A percentile compares a stretch with the other conserved stretches of the same genome.
These are phyloP conservation scores for Aureobasidium namibiae DNA, from an alignment of 2,329 filamentous ascomycete species.

Conservation along the genomic window DNA sequence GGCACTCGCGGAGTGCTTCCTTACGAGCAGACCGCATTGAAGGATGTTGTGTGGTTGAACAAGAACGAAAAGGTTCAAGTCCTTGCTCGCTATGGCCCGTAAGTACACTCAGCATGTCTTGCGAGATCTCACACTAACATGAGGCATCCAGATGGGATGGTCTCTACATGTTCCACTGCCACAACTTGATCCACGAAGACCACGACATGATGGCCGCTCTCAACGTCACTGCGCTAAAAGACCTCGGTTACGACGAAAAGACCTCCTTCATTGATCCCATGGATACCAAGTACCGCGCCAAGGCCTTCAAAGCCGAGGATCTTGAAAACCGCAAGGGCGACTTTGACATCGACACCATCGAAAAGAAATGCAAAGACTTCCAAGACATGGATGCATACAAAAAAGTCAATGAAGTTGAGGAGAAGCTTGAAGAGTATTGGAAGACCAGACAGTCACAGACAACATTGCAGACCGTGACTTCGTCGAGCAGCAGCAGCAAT, in stretches of 20 bases:
- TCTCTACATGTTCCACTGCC: slow-evolving; percentile 41
- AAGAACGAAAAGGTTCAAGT: slow-evolving; percentile 43
- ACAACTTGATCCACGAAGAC: slow-evolving; percentile 40
- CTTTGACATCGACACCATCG: slow-evolving; percentile 18
- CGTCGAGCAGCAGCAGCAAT: not conserved
- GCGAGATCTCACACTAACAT: slow-evolving; percentile 19
- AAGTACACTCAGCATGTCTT: not conserved
- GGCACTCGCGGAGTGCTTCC: slow-evolving; percentile 37
- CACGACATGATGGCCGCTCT: slow-evolving; percentile 37
- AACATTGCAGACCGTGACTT: not conserved
- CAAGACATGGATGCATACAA: slow-evolving; percentile 26
- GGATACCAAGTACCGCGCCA: slow-evolving; percentile 18
- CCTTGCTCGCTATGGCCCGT: slow-evolving; percentile 36
- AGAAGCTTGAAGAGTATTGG: slow-evolving; percentile 24
- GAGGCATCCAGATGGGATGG: slow-evolving; percentile 48
- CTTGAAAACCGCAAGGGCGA: not conserved
- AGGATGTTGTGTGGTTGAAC: slow-evolving; percentile 51
- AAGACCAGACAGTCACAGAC: not conserved
- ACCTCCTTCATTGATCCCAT: slow-evolving; percentile 22
- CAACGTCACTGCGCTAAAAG: slow-evolving; percentile 32
- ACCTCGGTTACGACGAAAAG: slow-evolving; percentile 26
- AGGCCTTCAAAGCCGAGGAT: slow-evolving; percentile 19
- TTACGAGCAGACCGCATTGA: slow-evolving; percentile 48
- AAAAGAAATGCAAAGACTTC: slow-evolving; percentile 25
- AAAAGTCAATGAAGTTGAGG: slow-evolving; percentile 19